Percentiles rank a stretch among this genome's conserved stretches.
Evolutionary conservation across 306 rosid species (phyloP).

Genomic region (Boehmeria nivea): DNA sequence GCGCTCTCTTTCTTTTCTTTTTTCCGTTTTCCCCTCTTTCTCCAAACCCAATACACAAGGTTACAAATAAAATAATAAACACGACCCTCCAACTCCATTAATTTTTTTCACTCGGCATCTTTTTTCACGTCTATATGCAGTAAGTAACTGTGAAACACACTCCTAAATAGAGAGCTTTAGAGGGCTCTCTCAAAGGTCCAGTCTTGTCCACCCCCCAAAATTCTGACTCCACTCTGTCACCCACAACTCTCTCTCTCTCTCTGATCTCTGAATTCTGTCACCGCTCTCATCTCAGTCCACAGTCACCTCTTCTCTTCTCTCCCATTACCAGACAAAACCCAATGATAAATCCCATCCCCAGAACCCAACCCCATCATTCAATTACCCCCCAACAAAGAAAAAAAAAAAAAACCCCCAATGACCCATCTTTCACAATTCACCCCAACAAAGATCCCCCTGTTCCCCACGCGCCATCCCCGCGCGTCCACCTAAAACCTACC

Average conservation of each 20-base stretch:
- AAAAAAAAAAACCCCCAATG: not conserved
- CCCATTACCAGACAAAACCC: not conserved
- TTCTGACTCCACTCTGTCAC: conserved; percentile 15
- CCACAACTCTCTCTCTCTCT: not conserved
- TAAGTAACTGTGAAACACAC: not conserved
- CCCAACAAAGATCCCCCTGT: not conserved
- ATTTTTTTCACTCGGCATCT: not conserved
- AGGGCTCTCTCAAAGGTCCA: not conserved
- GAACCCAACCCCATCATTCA: conserved; percentile 1
- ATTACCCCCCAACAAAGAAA: not conserved
- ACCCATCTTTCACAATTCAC: not conserved
- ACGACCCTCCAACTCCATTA: not conserved
- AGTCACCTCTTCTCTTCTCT: conserved; percentile 1
- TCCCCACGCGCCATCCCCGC: conserved; percentile 1
- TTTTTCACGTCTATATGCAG: conserved; percentile 4
- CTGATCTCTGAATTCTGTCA: not conserved
- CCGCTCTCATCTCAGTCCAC: not conserved
- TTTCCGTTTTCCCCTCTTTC: not conserved
- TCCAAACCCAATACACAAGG: not conserved
- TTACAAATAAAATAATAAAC: no score
- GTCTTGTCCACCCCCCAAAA: conserved; percentile 17
- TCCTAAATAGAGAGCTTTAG: not conserved
- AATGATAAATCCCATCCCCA: conserved; percentile 12
- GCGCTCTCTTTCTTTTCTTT: not conserved
- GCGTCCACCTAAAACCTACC: not conserved